Conservation (phyloP, 441 rosid genomes). For the Adansonia rubrostipa region DNA sequence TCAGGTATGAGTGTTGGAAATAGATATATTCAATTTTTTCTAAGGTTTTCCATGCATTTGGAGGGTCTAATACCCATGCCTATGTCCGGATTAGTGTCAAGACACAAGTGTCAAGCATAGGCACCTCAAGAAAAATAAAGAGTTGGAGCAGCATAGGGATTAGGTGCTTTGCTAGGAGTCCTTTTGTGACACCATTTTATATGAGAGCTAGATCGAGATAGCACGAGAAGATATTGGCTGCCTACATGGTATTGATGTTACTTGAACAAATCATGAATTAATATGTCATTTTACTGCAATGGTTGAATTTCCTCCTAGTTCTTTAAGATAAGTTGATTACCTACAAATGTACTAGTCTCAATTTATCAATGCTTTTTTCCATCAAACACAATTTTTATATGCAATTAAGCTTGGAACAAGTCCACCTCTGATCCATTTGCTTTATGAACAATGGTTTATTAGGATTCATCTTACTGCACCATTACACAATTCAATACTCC, state of each 20-base stretch:
- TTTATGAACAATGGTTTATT: constrained; percentile 26
- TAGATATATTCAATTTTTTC: no score
- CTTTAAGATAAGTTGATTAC: neutral
- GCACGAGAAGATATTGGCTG: neutral
- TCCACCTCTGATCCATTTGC: constrained; percentile 17
- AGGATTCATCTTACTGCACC: constrained; percentile 80
- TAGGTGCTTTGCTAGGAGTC: neutral
- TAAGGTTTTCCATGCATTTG: no score
- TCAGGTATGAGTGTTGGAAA: no score
- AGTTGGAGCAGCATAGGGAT: neutral
- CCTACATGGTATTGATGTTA: neutral
- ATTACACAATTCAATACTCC: constrained; percentile 51
- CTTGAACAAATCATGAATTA: constrained; percentile 12
- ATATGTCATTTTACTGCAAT: neutral
- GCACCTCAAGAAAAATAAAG: no score
- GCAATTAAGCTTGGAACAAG: constrained; percentile 1
- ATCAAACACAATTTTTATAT: neutral
- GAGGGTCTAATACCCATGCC: no score
- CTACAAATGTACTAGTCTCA: neutral
- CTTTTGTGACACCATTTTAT: neutral
- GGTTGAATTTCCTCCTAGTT: neutral
- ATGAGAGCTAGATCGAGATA: neutral
- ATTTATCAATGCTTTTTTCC: neutral
- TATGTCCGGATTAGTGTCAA: no score
- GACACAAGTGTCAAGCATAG: no score